Base-by-base conservation (phyloP, 257 asterid genomes). In the Petrea volubilis region DNA sequence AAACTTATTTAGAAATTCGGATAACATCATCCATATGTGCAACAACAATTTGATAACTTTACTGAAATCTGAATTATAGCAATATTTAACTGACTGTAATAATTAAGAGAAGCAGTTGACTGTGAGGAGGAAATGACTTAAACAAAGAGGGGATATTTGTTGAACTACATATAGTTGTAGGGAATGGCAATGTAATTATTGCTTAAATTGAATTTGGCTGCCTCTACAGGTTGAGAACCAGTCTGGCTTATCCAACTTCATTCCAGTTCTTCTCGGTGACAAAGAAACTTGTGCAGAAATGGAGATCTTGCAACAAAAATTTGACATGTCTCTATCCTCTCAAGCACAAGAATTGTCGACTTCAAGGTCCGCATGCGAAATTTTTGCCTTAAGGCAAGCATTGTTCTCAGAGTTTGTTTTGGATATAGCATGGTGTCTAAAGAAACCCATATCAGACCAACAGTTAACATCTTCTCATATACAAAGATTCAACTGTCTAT, bases 241-340 rank as follows among this genome's bases (percentile, higher is more conserved):
- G 72, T 89, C 82, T 34, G 96, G 96, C 8, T 65, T 89, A 71
- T 87, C 96, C 64, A 89, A 89, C 81, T 89, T 89, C 77, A 78
- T 89, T 59, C 94, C 96, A 25, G 72, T 89, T 52, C 88, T 89
- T 41, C 68, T 89, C 38, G 91, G 82, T 11, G 85, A 87, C 69
- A 70, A 75, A 76, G 88, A 85, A 70, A 79, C 79, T 49, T 87
- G 96, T 73, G 77, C 82, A 44, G 96, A 89, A 75, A 82, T 87
- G 90, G 74, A 72, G 47, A 65, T 25, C 47, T 68, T 89, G 69
- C 86, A 80, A 63, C 86, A 63, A 68, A 75, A 75, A 51, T 70
- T 79, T 5, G 81, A 56, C 77, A 20, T 60, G 8, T 41, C 79
- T 34, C n/a, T 51, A 9, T 53, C 62, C 80, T 40, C 80, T 12